A percentile compares a stretch with the other conserved stretches of the same genome.
These are phyloP conservation scores for Tilletiopsis washingtonensis DNA, from an alignment of 1,284 basidiomycete genomes.

Conservation along the genomic window DNA sequence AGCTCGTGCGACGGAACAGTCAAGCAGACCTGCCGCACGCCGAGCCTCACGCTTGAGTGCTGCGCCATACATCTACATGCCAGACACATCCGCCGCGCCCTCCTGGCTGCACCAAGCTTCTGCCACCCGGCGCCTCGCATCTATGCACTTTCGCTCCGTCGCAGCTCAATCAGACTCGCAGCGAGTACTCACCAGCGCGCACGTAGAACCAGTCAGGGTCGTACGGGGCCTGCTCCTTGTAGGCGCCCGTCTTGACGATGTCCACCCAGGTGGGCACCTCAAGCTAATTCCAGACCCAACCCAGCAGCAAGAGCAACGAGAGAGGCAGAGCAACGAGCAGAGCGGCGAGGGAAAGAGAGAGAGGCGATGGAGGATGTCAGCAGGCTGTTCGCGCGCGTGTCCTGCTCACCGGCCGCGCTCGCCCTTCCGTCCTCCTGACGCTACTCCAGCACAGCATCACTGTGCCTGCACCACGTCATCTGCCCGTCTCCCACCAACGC, in stretches of 20 bases:
- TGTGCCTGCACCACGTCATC: neutral
- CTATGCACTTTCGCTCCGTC: neutral
- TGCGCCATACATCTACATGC: no score
- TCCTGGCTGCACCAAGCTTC: no score
- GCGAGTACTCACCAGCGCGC: constrained; percentile 77
- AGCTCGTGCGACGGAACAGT: no score
- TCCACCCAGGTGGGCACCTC: constrained; percentile 99
- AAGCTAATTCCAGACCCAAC: constrained; percentile 5
- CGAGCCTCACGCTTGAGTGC: no score
- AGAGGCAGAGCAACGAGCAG: neutral
- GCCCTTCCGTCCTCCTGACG: neutral
- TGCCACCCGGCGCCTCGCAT: neutral
- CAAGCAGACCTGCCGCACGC: no score
- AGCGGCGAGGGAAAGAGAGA: neutral
- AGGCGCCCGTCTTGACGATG: constrained; percentile 95
- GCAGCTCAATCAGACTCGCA: no score
- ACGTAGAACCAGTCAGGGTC: constrained; percentile 99
- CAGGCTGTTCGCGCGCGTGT: no score
- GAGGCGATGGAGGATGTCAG: constrained; percentile 5
- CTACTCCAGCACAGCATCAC: neutral
- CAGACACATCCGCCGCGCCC: no score
- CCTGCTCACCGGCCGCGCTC: neutral
- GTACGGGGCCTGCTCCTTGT: constrained; percentile 97
- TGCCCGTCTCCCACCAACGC: neutral
- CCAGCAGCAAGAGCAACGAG: neutral